phyloP scores from a whole-genome alignment of 257 asterid genomes.

The Plantago elongata region DNA sequence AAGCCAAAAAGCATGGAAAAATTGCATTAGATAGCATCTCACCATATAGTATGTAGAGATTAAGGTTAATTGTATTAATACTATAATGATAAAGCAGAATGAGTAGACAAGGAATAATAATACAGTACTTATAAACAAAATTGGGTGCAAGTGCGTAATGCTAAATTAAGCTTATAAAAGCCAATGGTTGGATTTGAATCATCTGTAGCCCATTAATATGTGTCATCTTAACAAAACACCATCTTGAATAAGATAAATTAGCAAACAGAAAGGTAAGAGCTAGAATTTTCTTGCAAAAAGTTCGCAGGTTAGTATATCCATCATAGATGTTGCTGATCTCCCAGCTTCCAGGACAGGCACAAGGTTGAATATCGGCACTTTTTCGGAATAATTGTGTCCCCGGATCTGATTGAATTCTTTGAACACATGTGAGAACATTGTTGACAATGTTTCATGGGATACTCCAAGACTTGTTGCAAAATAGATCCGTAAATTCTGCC shows the following conservation, averaged over 20 bases:
- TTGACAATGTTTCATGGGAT: constrained; percentile 43
- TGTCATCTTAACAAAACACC: not conserved
- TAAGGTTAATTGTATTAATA: not conserved
- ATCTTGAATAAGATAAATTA: not conserved
- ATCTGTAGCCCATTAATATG: not conserved
- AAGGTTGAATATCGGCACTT: constrained; percentile 50
- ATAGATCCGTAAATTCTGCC: constrained; percentile 78
- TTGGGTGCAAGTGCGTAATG: not conserved
- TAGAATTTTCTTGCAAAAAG: constrained; percentile 57
- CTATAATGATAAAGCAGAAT: not conserved
- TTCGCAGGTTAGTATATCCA: constrained; percentile 72
- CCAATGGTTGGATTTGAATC: not conserved
- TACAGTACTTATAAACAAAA: not conserved
- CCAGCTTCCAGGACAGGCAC: constrained; percentile 84
- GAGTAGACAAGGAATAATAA: not conserved
- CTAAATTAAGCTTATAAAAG: not conserved
- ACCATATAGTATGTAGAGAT: no score
- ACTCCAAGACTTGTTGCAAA: constrained; percentile 34
- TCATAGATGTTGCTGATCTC: constrained; percentile 44
- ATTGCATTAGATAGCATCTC: no score
- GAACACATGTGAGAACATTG: constrained; percentile 44
- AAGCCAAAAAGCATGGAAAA: no score
- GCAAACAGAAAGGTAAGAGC: constrained; percentile 13
- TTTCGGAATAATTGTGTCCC: constrained; percentile 24
- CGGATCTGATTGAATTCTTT: constrained; percentile 47